These are phyloP conservation scores for Pseudogymnoascus verrucosus DNA, from an alignment of 2,329 filamentous ascomycete genomes.

Conservation along the genomic window DNA sequence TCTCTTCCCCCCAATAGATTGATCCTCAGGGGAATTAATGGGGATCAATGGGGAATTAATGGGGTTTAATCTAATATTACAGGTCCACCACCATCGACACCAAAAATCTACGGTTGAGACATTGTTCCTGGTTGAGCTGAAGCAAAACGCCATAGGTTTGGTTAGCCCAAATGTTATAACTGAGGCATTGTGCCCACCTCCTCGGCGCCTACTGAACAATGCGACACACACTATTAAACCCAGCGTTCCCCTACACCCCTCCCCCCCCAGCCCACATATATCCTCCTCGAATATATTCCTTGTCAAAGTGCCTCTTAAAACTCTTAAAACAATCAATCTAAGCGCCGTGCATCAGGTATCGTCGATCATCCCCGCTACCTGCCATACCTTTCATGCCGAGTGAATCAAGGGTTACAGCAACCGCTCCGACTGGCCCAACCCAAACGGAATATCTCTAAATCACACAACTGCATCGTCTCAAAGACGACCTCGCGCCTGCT, in stretches of 20 bases:
- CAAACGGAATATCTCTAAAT: not conserved
- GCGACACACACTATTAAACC: slow-evolving; percentile 1
- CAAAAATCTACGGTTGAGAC: not conserved
- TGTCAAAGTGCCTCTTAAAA: slow-evolving; percentile 1
- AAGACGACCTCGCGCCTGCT: not conserved
- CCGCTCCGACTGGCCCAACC: not conserved
- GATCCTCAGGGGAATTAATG: not conserved
- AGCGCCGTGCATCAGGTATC: slow-evolving; percentile 6
- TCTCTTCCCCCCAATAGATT: not conserved
- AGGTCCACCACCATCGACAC: slow-evolving; percentile 1
- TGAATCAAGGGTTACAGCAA: slow-evolving; percentile 1
- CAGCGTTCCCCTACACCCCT: not conserved
- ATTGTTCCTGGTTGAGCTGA: slow-evolving; percentile 5
- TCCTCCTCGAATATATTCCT: slow-evolving; percentile 3
- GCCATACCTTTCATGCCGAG: not conserved
- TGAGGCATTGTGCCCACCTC: slow-evolving; percentile 4
- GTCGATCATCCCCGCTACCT: not conserved
- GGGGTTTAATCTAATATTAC: slow-evolving; percentile 3
- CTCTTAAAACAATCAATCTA: slow-evolving; percentile 5
- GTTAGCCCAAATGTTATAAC: slow-evolving; percentile 6
- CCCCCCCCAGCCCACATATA: not conserved
- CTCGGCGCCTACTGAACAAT: slow-evolving; percentile 1
- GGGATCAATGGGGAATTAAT: not conserved
- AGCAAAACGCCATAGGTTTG: not conserved
- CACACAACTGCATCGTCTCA: slow-evolving; percentile 1